Evolutionary conservation across 2,329 filamentous ascomycete genomes (phyloP).

Genomic region (Venturia aucupariae): DNA sequence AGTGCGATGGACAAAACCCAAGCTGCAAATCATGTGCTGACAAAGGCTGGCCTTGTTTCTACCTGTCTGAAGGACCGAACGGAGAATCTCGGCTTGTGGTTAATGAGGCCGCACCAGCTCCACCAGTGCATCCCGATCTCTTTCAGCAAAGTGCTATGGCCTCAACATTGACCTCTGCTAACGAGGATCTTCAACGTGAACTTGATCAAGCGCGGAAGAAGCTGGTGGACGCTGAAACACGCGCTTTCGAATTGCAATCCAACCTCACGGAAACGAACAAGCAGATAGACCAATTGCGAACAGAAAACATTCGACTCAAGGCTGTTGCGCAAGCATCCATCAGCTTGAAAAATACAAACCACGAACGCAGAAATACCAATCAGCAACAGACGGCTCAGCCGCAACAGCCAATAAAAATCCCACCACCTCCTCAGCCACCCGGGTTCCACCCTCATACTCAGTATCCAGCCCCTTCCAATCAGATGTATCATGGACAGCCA

Average conservation of each 20-base stretch:
- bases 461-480: conserved; percentile 6
- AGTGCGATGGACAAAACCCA: conserved; percentile 29
- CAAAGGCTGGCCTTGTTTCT: conserved; percentile 28
- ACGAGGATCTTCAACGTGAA: conserved; percentile 12
- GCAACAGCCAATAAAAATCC: conserved; percentile 1
- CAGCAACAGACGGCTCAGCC: background rate
- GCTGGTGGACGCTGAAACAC: conserved; percentile 2
- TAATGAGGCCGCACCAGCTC: conserved; percentile 12
- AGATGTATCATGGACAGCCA: conserved; percentile 10
- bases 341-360: conserved; percentile 18
- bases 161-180: background rate
- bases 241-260: conserved; percentile 1
- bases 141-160: conserved; percentile 13
- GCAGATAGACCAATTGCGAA: conserved; percentile 3
- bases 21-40: conserved; percentile 27
- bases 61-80: conserved; percentile 19
- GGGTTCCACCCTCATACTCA: background rate
- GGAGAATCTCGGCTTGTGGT: conserved; percentile 15
- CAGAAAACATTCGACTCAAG: conserved; percentile 5
- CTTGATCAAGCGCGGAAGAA: conserved; percentile 3
- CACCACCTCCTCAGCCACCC: conserved; percentile 3
- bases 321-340: background rate
- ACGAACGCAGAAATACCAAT: conserved; percentile 21
- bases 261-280: conserved; percentile 10
- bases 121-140: conserved; percentile 14